Base-by-base conservation (phyloP, 1,284 basidiomycete species). In the Salmacisia buchloeana region DNA sequence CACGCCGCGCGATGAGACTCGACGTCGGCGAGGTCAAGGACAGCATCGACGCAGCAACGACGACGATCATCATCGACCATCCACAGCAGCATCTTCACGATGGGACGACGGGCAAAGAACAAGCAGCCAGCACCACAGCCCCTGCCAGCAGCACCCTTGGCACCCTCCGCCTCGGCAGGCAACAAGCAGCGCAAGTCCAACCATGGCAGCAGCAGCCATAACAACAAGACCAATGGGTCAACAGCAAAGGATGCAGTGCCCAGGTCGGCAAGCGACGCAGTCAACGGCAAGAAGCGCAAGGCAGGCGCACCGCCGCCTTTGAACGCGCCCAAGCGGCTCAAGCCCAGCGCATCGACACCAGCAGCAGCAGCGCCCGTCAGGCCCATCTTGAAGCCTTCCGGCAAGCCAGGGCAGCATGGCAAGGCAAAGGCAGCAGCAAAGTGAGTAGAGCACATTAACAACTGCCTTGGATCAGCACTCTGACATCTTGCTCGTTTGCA, bases 31-130 rank as follows among this genome's bases (percentile, higher is more conserved):
- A 43, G n/a, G n/a, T n/a, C n/a, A n/a, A n/a, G n/a, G n/a, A n/a
- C n/a, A n/a, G n/a, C n/a, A n/a, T n/a, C n/a, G n/a, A n/a, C n/a
- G n/a, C n/a, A n/a, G n/a, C n/a, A n/a, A n/a, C n/a, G n/a, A n/a
- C n/a, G n/a, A n/a, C n/a, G n/a, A n/a, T n/a, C n/a, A n/a, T n/a
- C n/a, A n/a, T n/a, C n/a, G n/a, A n/a, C n/a, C 54, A 7, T 23
- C 34, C 27, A 36, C 58, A 46, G 29, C 36, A 41, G 36, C 43
- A 46, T 46, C 13, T 9, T 46, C 23, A 12, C 9, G 27, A 92
- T 94, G 91, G 93, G 93, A 75, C 86, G 91, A 79, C 87, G 91
- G 74, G 87, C 91, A 70, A 91, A 90, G 82, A 89, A 90, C 82
- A 96, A 96, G 83, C 93, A 97, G 82, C 85, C 84, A 0, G 83